Evolutionary conservation across 495 filamentous ascomycete genomes (phyloP), one percentile per base, ranked within the genome.

Genomic region (Xylaria sp.): DNA sequence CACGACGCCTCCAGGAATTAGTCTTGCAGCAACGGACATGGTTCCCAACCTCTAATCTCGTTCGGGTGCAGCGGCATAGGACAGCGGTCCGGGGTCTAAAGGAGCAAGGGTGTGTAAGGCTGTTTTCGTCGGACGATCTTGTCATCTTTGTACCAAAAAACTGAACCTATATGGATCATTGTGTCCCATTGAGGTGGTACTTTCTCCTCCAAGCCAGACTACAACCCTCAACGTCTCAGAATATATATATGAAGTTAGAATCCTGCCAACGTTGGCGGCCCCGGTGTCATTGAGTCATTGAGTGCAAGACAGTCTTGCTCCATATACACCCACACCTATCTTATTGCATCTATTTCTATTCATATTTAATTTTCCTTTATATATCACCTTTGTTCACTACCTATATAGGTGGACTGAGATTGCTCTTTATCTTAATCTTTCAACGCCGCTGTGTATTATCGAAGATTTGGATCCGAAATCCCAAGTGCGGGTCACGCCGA

Each of bases 51-150:
- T 58, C 61, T 66, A 40, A 53, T 41, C 46, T 59, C 15, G 50
- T 58, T 66, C 58, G 50, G 58, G 31, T 53, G 50, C 61, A 63
- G 26, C 69, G 50, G 37, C 50, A n/a, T 57, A 24, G 50, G 52
- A 35, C 15, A 31, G 29, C 11, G 35, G 46, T 52, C 69, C 50
- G 61, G 69, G 61, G 61, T n/a, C 52, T n/a, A 52, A 65, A 29
- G 37, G 26, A 55, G n/a, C 61, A n/a, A 66, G 50, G 69, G 69
- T 40, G 43, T 11, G 29, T 71, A 71, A 46, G 69, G 69, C 69
- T 71, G 69, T 55, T 71, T 37, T 33, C 14, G 37, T 69, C 64
- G n/a, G 48, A 66, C 43, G n/a, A 52, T 66, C 44, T 33, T 53
- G 35, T 67, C 33, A 55, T 66, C 64, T 26, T 40, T 37, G 46